A percentile compares a stretch with the other conserved stretches of the same genome.
Evolutionary conservation across 2,329 filamentous ascomycete genomes (phyloP).

Genomic region (Alternaria viburni): DNA sequence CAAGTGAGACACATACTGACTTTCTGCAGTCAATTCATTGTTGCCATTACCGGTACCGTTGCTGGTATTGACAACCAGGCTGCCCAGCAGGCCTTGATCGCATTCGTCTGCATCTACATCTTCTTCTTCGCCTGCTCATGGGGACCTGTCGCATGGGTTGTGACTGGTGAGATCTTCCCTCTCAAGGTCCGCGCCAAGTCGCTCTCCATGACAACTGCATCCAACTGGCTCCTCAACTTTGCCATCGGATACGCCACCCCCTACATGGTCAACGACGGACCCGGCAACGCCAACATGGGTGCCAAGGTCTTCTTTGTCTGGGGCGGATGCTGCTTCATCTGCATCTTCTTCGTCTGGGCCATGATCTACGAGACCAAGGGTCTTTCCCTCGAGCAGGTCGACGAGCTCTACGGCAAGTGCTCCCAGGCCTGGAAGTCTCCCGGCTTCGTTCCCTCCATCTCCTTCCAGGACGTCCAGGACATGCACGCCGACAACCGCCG

Average conservation of each 20-base stretch:
- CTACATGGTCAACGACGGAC: slow-evolving; percentile 67
- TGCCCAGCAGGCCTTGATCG: slow-evolving; percentile 49
- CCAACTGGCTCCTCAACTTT: slow-evolving; percentile 61
- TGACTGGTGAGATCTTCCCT: slow-evolving; percentile 53
- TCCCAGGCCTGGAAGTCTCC: slow-evolving; percentile 74
- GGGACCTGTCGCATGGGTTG: slow-evolving; percentile 76
- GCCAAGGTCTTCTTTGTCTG: slow-evolving; percentile 64
- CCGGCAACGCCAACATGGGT: slow-evolving; percentile 69
- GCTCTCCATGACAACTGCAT: slow-evolving; percentile 60
- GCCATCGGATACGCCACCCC: slow-evolving; percentile 66
- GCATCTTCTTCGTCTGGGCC: slow-evolving; percentile 71
- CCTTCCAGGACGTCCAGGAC: slow-evolving; percentile 47
- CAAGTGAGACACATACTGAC: not conserved
- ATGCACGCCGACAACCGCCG: slow-evolving; percentile 31
- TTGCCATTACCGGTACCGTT: slow-evolving; percentile 51
- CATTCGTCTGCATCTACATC: slow-evolving; percentile 70
- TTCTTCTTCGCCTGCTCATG: slow-evolving; percentile 82
- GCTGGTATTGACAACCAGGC: slow-evolving; percentile 43
- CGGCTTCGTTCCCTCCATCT: slow-evolving; percentile 64
- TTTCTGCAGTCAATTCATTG: slow-evolving; percentile 45
- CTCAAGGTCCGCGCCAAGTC: slow-evolving; percentile 57
- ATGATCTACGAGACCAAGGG: slow-evolving; percentile 81
- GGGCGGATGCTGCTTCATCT: slow-evolving; percentile 60
- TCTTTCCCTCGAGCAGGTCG: slow-evolving; percentile 78
- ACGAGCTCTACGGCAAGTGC: slow-evolving; percentile 78